phyloP scores from a whole-genome alignment of 805 yeast species.

The Hanseniaspora mollemarum region DNA sequence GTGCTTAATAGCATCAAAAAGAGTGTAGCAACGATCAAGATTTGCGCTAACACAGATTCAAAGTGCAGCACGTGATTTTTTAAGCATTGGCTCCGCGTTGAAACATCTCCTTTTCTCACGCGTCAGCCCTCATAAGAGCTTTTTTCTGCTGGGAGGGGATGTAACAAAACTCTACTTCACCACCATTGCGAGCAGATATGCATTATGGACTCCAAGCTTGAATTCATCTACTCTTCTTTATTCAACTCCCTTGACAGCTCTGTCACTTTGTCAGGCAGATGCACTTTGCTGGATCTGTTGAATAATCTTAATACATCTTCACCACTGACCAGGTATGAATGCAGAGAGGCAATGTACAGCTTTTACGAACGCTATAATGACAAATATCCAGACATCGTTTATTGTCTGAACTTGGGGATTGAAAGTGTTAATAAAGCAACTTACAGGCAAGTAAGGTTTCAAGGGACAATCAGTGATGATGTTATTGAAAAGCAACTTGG shows the following conservation, averaged over 20 bases:
- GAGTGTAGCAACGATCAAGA: too few relatives aligned
- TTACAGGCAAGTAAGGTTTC: neutral
- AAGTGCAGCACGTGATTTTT: too few relatives aligned
- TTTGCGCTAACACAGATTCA: too few relatives aligned
- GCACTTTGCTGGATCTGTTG: constrained; percentile 5
- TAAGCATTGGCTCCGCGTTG: too few relatives aligned
- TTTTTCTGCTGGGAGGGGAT: too few relatives aligned
- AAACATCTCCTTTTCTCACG: too few relatives aligned
- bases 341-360: neutral
- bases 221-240: constrained; percentile 6
- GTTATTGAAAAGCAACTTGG: neutral
- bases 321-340: neutral
- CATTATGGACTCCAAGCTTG: neutral
- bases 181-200: too few relatives aligned
- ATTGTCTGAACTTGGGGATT: neutral
- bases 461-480: neutral
- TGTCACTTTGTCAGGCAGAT: neutral
- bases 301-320: neutral
- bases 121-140: too few relatives aligned
- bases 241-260: neutral
- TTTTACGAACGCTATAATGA: constrained; percentile 1
- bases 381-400: neutral
- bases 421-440: neutral
- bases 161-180: too few relatives aligned
- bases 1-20: too few relatives aligned